These are phyloP conservation scores for Kluyveromyces starmeri DNA, from an alignment of 805 yeast species.

Conservation along the genomic window DNA sequence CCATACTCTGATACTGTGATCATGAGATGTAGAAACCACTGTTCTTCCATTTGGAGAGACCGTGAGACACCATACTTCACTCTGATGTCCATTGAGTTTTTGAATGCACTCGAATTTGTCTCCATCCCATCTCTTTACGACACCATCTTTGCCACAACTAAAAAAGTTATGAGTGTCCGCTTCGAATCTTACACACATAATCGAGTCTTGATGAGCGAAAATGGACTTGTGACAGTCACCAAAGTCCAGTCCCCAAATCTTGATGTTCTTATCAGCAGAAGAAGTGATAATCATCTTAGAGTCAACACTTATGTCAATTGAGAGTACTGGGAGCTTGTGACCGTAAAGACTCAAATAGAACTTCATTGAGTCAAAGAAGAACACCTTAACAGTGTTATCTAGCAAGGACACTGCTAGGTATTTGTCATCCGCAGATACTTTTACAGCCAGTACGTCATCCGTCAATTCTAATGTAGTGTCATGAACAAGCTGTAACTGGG, in stretches of 20 bases:
- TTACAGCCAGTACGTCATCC: conserved; percentile 78
- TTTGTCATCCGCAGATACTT: conserved; percentile 70
- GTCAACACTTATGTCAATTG: conserved; percentile 85
- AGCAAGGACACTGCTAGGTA: conserved; percentile 74
- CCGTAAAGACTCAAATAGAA: conserved; percentile 87
- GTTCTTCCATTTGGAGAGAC: conserved; percentile 62
- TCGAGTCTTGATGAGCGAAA: conserved; percentile 94
- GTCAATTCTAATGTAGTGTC: conserved; percentile 73
- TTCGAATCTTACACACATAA: conserved; percentile 78
- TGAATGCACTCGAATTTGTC: conserved; percentile 92
- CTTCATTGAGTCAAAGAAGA: conserved; percentile 78
- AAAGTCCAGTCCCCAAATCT: conserved; percentile 97
- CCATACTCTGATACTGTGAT: conserved; percentile 92
- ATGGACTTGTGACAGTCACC: conserved; percentile 98
- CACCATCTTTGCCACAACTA: conserved; percentile 81
- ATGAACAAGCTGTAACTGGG: conserved; percentile 56
- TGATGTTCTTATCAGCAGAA: conserved; percentile 94
- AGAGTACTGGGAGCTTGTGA: conserved; percentile 89
- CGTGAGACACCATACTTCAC: conserved; percentile 92
- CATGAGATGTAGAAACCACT: conserved; percentile 82
- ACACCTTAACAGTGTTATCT: conserved; percentile 93
- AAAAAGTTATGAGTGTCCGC: conserved; percentile 86
- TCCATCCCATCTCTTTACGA: conserved; percentile 96
- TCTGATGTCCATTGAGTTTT: conserved; percentile 75
- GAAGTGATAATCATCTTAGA: conserved; percentile 83